phyloP scores from a whole-genome alignment of 129 eudicot genomes.

The Flaveria brownii region DNA sequence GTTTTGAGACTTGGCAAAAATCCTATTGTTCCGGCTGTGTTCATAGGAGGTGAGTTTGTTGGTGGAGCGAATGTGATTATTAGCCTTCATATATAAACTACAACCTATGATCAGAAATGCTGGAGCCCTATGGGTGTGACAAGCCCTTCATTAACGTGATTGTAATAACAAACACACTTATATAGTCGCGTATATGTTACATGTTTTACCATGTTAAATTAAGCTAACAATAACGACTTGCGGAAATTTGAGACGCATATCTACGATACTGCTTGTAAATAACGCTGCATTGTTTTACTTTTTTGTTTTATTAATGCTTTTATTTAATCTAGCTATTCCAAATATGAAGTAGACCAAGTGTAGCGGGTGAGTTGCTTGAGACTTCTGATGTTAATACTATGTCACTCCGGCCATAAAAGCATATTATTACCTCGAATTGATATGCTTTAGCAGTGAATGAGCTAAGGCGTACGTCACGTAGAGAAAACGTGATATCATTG shows the following conservation, averaged over 20 bases:
- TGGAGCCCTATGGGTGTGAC: constrained; percentile 70
- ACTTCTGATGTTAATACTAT: neutral
- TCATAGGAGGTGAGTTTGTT: constrained; percentile 68
- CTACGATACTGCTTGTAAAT: neutral
- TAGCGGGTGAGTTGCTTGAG: neutral
- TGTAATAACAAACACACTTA: constrained; percentile 28
- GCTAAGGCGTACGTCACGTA: too few species aligned
- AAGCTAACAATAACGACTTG: constrained; percentile 24
- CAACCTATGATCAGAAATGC: constrained; percentile 65
- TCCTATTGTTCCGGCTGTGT: constrained; percentile 78
- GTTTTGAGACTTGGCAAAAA: constrained; percentile 43
- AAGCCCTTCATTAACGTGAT: neutral
- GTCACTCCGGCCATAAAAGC: too few species aligned
- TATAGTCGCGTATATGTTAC: constrained; percentile 18
- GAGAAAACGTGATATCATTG: too few species aligned
- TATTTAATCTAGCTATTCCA: neutral
- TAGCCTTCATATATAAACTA: constrained; percentile 57
- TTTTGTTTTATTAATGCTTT: too few species aligned
- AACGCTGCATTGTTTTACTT: neutral
- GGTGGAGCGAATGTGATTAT: constrained; percentile 78
- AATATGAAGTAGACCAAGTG: neutral
- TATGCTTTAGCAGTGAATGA: neutral
- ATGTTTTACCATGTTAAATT: constrained; percentile 5
- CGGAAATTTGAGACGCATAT: constrained; percentile 17
- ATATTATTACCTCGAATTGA: too few species aligned